Evolutionary conservation across 225 moss, liverwort and hornwort species (phyloP).

Genomic region (Thuidium tamariscinum): DNA sequence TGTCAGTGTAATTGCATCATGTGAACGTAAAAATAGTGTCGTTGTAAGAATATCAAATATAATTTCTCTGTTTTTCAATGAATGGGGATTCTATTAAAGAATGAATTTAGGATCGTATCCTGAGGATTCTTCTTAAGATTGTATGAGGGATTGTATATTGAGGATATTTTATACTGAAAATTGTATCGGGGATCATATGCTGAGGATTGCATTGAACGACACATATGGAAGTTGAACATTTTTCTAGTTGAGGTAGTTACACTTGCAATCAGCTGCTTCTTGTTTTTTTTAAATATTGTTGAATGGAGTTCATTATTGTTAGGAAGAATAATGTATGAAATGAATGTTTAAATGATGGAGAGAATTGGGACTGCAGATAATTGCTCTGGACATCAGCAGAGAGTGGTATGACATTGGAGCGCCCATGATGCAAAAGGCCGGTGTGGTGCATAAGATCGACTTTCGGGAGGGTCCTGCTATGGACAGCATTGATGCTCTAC

Average conservation of each 20-base stretch:
- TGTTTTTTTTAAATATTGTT: background rate
- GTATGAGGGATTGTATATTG: background rate
- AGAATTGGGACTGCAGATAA: slow-evolving; percentile 16
- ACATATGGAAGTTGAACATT: background rate
- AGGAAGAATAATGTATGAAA: background rate
- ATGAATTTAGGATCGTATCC: background rate
- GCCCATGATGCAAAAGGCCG: slow-evolving; percentile 52
- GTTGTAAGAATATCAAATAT: background rate
- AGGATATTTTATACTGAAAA: background rate
- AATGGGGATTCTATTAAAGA: background rate
- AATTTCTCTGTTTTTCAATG: background rate
- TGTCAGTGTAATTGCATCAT: background rate
- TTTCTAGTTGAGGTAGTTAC: background rate
- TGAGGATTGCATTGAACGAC: background rate
- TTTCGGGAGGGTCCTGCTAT: slow-evolving; percentile 56
- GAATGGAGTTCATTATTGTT: background rate
- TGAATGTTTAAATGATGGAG: background rate
- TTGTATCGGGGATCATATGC: background rate
- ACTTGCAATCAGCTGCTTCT: background rate
- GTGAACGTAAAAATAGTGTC: background rate
- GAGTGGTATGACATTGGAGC: slow-evolving; percentile 60
- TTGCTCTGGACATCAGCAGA: slow-evolving; percentile 72
- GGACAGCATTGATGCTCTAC: slow-evolving; percentile 28
- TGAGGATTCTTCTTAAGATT: background rate
- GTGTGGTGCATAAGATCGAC: slow-evolving; percentile 63